phyloP scores from a whole-genome alignment of 1,139 yeast genomes.

The Maudiozyma humilis region DNA sequence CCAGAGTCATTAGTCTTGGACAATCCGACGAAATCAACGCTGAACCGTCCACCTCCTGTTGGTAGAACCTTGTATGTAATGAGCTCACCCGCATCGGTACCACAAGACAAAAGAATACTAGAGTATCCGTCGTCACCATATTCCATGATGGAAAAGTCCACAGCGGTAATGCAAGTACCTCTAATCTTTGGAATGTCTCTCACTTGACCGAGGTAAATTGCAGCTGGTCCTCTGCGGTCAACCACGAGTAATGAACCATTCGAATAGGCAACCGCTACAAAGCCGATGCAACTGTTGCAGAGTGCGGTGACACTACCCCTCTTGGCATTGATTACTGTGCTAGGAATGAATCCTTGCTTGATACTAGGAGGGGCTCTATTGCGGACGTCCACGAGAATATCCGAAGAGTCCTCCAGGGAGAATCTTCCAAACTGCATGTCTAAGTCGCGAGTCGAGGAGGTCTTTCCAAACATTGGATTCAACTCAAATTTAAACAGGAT shows the following conservation, averaged over 20 bases:
- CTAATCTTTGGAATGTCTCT: slow-evolving; percentile 20
- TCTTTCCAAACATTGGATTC: slow-evolving; percentile 33
- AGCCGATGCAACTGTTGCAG: slow-evolving; percentile 68
- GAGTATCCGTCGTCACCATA: slow-evolving; percentile 59
- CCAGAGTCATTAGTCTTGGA: slow-evolving; percentile 42
- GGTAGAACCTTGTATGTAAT: slow-evolving; percentile 63
- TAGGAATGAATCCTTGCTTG: slow-evolving; percentile 66
- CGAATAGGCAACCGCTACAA: slow-evolving; percentile 73
- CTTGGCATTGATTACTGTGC: slow-evolving; percentile 43
- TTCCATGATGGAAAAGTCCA: slow-evolving; percentile 69
- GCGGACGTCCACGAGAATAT: slow-evolving; percentile 32
- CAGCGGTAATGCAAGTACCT: slow-evolving; percentile 41
- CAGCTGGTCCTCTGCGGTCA: slow-evolving; percentile 81
- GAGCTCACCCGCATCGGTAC: slow-evolving; percentile 73
- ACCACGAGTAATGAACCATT: slow-evolving; percentile 68
- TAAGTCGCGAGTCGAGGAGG: slow-evolving; percentile 22
- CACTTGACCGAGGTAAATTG: slow-evolving; percentile 50
- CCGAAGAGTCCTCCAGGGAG: slow-evolving; percentile 23
- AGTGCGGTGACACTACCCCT: slow-evolving; percentile 50
- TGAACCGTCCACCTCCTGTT: slow-evolving; percentile 58
- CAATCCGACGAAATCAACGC: slow-evolving; percentile 47
- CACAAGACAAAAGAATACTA: slow-evolving; percentile 63
- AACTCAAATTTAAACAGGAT: slow-evolving; percentile 68
- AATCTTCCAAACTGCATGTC: slow-evolving; percentile 30
- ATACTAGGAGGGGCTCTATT: slow-evolving; percentile 37